Conservation (phyloP, 2,329 filamentous ascomycete genomes). For the Rhinocladiella similis region DNA sequence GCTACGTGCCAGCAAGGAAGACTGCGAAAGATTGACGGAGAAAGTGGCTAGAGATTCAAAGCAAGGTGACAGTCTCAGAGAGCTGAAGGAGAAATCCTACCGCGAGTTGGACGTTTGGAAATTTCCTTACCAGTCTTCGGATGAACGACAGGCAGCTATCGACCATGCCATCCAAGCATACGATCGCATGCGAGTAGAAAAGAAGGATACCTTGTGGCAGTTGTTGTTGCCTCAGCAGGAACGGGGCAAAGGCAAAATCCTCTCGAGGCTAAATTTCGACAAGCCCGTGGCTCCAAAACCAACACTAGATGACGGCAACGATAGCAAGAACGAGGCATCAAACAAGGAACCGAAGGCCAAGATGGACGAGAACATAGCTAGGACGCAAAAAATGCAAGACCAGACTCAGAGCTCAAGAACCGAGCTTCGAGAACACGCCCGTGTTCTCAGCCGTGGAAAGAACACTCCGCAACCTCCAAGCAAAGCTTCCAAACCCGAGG, state of each 20-base stretch:
- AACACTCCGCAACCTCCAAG: constrained; percentile 34
- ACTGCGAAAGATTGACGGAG: constrained; percentile 48
- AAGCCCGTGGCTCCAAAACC: constrained; percentile 25
- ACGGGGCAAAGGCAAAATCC: constrained; percentile 60
- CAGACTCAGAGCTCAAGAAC: constrained; percentile 1
- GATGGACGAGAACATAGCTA: constrained; percentile 8
- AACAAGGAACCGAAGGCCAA: constrained; percentile 17
- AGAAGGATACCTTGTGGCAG: constrained; percentile 64
- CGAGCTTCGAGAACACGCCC: constrained; percentile 34
- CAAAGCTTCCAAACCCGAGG: constrained; percentile 38
- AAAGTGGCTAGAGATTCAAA: constrained; percentile 56
- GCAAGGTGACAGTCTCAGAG: constrained; percentile 44
- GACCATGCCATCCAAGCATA: constrained; percentile 64
- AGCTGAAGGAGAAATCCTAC: constrained; percentile 59
- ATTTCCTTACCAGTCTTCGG: constrained; percentile 57
- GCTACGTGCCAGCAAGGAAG: constrained; percentile 50
- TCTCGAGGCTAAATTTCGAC: constrained; percentile 59
- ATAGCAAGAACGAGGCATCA: constrained; percentile 23
- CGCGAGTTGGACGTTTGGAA: constrained; percentile 63
- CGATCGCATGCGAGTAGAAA: constrained; percentile 60
- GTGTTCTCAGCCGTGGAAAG: constrained; percentile 31
- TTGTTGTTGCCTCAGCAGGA: constrained; percentile 60
- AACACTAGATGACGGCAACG: constrained; percentile 19
- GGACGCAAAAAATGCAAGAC: constrained; percentile 43
- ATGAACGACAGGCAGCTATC: constrained; percentile 60